A percentile compares a stretch with the other conserved stretches of the same genome.
These are phyloP conservation scores for Tuber magnatum DNA, from an alignment of 495 filamentous ascomycete species.

Conservation along the genomic window DNA sequence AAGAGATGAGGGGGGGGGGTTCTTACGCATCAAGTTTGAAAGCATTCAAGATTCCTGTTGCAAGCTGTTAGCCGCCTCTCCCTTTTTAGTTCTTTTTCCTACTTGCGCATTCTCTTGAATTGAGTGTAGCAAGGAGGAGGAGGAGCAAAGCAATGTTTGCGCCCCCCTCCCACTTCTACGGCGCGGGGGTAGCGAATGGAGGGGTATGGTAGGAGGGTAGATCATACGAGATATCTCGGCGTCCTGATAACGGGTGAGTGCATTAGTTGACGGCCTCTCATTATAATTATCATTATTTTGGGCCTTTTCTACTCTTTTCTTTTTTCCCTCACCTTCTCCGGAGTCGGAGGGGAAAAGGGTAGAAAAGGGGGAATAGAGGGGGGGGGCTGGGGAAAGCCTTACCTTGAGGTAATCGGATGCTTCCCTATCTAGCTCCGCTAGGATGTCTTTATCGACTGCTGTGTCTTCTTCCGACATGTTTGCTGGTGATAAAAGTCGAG, in stretches of 20 bases:
- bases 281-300: background rate
- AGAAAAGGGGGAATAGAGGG: background rate
- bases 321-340: background rate
- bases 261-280: slow-evolving; percentile 12
- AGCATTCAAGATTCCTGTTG: slow-evolving; percentile 62
- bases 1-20: slow-evolving; percentile 3
- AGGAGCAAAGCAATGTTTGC: background rate
- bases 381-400: slow-evolving; percentile 20
- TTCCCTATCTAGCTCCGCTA: slow-evolving; percentile 78
- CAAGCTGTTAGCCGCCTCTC: slow-evolving; percentile 4
- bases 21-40: slow-evolving; percentile 82
- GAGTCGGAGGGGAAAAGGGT: background rate
- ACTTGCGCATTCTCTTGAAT: background rate
- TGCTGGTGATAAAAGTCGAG: background rate
- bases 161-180: background rate
- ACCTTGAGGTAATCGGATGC: slow-evolving; percentile 87
- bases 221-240: slow-evolving; percentile 74
- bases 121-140: background rate
- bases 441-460: slow-evolving; percentile 68
- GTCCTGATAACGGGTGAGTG: slow-evolving; percentile 53
- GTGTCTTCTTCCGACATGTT: slow-evolving; percentile 42
- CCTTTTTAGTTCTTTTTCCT: background rate
- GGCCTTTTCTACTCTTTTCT: background rate
- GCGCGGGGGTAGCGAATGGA: background rate
- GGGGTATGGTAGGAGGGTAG: background rate